Conservation (phyloP, 345 rosid species). For the Punica granatum region DNA sequence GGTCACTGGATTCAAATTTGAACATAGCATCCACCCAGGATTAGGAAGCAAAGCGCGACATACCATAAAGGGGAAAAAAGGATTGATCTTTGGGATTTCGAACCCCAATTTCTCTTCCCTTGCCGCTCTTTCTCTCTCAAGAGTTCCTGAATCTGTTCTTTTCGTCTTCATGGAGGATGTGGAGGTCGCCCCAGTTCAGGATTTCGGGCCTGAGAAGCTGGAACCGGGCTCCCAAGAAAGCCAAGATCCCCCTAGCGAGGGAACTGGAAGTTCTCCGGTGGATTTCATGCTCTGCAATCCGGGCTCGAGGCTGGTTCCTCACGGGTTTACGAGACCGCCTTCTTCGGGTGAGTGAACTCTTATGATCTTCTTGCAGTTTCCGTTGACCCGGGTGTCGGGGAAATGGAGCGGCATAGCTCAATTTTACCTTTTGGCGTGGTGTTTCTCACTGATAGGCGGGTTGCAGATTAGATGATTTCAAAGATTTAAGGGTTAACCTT, state of each 20-base stretch:
- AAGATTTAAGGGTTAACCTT: neutral
- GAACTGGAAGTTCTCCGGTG: conserved; percentile 28
- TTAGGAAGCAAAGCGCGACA: neutral
- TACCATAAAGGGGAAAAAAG: neutral
- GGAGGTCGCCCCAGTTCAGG: conserved; percentile 1
- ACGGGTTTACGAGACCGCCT: conserved; percentile 45
- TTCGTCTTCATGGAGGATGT: neutral
- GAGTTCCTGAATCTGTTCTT: neutral
- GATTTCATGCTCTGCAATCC: conserved; percentile 79
- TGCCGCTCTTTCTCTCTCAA: neutral
- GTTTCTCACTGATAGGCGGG: neutral
- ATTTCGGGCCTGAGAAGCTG: conserved; percentile 26
- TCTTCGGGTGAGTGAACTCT: conserved; percentile 34
- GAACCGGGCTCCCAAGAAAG: conserved; percentile 24
- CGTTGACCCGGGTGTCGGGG: neutral
- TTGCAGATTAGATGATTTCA: neutral
- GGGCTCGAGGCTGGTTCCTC: conserved; percentile 43
- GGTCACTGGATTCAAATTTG: neutral
- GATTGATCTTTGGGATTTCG: neutral
- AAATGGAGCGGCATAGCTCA: neutral
- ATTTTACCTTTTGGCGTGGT: neutral
- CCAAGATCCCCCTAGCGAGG: conserved; percentile 28
- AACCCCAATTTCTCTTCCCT: neutral
- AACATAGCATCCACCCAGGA: neutral
- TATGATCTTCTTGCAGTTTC: neutral